Evolutionary conservation across 164 flowering plant genomes (phyloP).

Genomic region (Stephania cephalantha): DNA sequence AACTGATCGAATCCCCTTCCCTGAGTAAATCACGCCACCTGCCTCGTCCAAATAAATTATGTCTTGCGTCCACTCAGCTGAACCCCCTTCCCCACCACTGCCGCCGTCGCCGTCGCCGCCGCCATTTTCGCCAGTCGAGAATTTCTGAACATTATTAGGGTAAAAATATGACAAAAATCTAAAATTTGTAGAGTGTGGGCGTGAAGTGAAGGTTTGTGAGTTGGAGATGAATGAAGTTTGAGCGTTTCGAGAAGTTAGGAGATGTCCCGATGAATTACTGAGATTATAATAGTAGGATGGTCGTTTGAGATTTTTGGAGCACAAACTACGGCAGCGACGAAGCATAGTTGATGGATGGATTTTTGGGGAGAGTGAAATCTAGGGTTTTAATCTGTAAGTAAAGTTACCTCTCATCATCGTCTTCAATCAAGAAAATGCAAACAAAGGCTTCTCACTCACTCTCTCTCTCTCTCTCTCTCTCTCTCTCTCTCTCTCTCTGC

Average conservation of each 20-base stretch:
- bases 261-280: slow-evolving; percentile 8
- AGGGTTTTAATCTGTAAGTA: not conserved
- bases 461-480: too few species aligned
- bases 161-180: not conserved
- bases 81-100: too few species aligned
- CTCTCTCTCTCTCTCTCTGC: too few species aligned
- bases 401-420: not conserved
- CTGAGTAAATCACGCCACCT: slow-evolving; percentile 58
- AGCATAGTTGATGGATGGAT: not conserved
- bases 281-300: slow-evolving; percentile 8
- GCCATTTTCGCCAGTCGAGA: slow-evolving; percentile 32
- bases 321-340: not conserved
- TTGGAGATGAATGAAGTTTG: not conserved
- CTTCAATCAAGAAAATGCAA: too few species aligned
- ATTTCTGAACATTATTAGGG: slow-evolving; percentile 23
- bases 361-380: not conserved
- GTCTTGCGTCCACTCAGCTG: slow-evolving; percentile 72
- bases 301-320: not conserved
- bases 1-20: slow-evolving; percentile 73
- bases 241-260: slow-evolving; percentile 8
- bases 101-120: not conserved
- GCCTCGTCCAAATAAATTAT: slow-evolving; percentile 82
- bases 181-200: not conserved
- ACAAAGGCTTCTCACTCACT: too few species aligned
- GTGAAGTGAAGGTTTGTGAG: not conserved